phyloP scores from a whole-genome alignment of 2,329 filamentous ascomycete genomes.

The Arthrobotrys megalospora region DNA sequence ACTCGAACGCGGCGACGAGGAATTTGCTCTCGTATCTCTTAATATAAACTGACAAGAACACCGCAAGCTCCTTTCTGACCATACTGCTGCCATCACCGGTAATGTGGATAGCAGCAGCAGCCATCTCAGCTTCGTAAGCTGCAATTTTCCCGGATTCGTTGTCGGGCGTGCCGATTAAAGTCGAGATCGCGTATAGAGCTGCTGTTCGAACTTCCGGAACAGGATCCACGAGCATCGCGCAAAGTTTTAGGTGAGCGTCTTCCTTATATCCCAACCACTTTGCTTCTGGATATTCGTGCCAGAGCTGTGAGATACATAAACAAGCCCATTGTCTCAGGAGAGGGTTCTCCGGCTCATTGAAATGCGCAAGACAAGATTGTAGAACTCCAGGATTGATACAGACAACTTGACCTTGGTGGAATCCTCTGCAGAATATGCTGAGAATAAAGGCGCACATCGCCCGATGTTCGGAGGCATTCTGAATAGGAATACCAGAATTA shows the following conservation, averaged over 20 bases:
- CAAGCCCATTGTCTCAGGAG: conserved; percentile 95
- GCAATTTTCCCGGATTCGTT: conserved; percentile 86
- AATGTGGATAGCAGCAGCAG: conserved; percentile 90
- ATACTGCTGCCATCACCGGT: conserved; percentile 93
- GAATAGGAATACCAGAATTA: conserved; percentile 83
- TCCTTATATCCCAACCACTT: conserved; percentile 97
- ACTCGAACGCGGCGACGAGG: conserved; percentile 88
- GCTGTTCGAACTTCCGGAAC: conserved; percentile 94
- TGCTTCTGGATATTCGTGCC: conserved; percentile 89
- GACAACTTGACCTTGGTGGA: conserved; percentile 90
- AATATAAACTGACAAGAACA: conserved; percentile 94
- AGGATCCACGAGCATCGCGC: conserved; percentile 84
- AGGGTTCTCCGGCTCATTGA: conserved; percentile 88
- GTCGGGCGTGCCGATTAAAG: conserved; percentile 93
- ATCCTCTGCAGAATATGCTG: conserved; percentile 95
- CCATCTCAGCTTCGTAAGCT: conserved; percentile 81
- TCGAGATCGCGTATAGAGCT: conserved; percentile 93
- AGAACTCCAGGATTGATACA: conserved; percentile 93
- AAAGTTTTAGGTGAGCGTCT: conserved; percentile 84
- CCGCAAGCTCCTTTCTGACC: conserved; percentile 91
- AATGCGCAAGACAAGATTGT: conserved; percentile 85
- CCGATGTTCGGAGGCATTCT: conserved; percentile 92
- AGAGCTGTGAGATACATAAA: conserved; percentile 93
- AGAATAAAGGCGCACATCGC: conserved; percentile 99
- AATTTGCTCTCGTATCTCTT: conserved; percentile 93